Percentiles rank a stretch among this genome's conserved stretches.
Conservation (phyloP, 495 filamentous ascomycete species). For the Parmelia sp. region DNA sequence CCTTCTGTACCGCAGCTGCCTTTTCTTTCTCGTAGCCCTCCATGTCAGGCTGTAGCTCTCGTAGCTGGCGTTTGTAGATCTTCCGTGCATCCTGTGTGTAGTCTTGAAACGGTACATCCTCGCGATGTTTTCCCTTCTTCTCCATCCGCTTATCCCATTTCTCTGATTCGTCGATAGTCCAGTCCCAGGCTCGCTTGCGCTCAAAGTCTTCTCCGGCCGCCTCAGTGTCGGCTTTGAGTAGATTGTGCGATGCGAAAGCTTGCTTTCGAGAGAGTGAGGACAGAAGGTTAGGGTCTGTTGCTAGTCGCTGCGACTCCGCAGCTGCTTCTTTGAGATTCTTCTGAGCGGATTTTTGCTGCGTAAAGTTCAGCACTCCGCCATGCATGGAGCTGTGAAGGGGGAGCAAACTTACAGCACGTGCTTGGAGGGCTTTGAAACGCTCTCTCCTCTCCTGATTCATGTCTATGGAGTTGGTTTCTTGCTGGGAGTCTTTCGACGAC, state of each 20-base stretch:
- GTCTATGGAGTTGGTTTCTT: slow-evolving; percentile 19
- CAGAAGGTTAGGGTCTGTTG: slow-evolving; percentile 66
- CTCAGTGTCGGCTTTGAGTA: slow-evolving; percentile 84
- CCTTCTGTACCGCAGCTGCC: slow-evolving; percentile 72
- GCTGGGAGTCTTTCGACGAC: not conserved
- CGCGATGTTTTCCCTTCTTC: slow-evolving; percentile 76
- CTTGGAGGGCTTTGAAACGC: slow-evolving; percentile 79
- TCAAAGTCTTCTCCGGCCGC: slow-evolving; percentile 88
- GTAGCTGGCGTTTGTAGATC: slow-evolving; percentile 86
- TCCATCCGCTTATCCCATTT: slow-evolving; percentile 84
- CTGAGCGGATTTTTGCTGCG: slow-evolving; percentile 64
- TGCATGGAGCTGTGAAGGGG: not conserved
- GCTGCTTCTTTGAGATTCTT: slow-evolving; percentile 79
- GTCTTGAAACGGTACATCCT: slow-evolving; percentile 85
- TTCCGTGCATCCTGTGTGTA: slow-evolving; percentile 82
- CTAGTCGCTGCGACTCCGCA: slow-evolving; percentile 71
- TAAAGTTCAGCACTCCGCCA: slow-evolving; percentile 22
- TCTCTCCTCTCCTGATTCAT: slow-evolving; percentile 53
- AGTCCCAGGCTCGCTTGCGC: slow-evolving; percentile 96
- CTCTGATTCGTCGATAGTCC: slow-evolving; percentile 90
- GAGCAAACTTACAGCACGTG: slow-evolving; percentile 53
- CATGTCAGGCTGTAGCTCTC: slow-evolving; percentile 55
- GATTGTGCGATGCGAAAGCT: slow-evolving; percentile 83
- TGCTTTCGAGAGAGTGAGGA: slow-evolving; percentile 69
- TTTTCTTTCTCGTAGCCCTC: slow-evolving; percentile 83